Evolutionary conservation across 768 basidiomycete species (phyloP), one percentile per base, ranked within the genome.

Genomic region (Suillus americanus): DNA sequence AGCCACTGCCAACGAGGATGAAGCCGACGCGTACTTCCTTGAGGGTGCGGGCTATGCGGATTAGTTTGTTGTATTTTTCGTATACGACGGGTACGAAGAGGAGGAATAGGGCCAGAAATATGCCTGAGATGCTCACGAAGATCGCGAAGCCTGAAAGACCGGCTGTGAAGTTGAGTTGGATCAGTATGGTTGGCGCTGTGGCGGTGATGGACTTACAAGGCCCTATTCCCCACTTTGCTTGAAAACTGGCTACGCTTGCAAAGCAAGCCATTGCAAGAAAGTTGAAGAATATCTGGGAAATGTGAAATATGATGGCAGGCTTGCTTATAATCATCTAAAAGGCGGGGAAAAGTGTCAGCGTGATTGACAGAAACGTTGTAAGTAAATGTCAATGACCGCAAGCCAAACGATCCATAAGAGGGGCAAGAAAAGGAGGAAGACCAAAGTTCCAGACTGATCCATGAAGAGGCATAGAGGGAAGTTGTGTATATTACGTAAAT

Each of bases 201-300:
- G 48, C 48, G 1, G 23, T 7, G 55, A 43, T 62, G 51, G 61
- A 86, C 94, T 69, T 69, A 97, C 95, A 97, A 45, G 94, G 92
- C 9, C 92, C 92, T 28, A 97, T 84, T 12, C 82, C 72, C 86
- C 87, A 95, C 68, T 90, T 89, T 5, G 92, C 88, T 70, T 98
- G 95, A 76, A 97, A 98, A 25, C 82, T 80, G 0, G 95, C 95
- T 4, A 95, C 91, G 69, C 91, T 89, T 9, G 92, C 96, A 70
- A 94, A 95, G 73, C 94, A 96, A 55, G 89, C 90, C 87, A 97
- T 90, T 14, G 93, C 87, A 54, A 98, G 83, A 73, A 98, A 97
- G 75, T 91, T 89, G 87, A 97, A 95, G 82, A 98, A 95, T 62
- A 87, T 84, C 80, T 97, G 91, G 3, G 85, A 87, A 37, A 85